These are phyloP conservation scores for Mycena olivaceomarginata DNA, from an alignment of 768 basidiomycete genomes.

Conservation along the genomic window DNA sequence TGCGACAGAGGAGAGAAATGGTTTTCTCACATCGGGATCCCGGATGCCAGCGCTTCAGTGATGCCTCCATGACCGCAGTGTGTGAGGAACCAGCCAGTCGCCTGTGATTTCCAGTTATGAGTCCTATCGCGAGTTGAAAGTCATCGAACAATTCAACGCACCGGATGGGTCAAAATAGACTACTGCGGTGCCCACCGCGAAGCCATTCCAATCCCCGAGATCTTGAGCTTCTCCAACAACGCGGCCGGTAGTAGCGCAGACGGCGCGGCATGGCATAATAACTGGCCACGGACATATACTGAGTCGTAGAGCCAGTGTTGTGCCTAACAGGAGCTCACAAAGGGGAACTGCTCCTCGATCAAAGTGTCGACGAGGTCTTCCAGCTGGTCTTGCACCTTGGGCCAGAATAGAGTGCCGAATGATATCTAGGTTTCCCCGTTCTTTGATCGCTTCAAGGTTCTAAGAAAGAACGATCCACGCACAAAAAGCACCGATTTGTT, in stretches of 20 bases:
- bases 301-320: no score
- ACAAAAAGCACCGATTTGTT: slow-evolving; percentile 18
- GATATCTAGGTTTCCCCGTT: slow-evolving; percentile 10
- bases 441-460: not conserved
- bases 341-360: slow-evolving; percentile 20
- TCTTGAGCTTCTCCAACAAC: not conserved
- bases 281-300: not conserved
- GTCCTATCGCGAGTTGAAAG: not conserved
- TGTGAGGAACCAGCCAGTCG: slow-evolving; percentile 33
- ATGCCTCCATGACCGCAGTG: slow-evolving; percentile 28
- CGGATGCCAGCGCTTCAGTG: slow-evolving; percentile 10
- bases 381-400: not conserved
- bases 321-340: not conserved
- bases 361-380: slow-evolving; percentile 13
- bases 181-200: slow-evolving; percentile 12
- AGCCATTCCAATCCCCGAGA: slow-evolving; percentile 12
- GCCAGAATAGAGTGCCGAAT: slow-evolving; percentile 26
- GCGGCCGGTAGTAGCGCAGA: not conserved
- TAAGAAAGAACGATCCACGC: not conserved
- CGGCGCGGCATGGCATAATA: slow-evolving; percentile 21
- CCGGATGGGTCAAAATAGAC: slow-evolving; percentile 14
- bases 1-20: no score
- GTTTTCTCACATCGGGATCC: slow-evolving; percentile 21
- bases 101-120: not conserved
- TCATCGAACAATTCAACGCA: not conserved